A percentile compares a stretch with the other conserved stretches of the same genome.
Conservation (phyloP, 805 yeast genomes). For the Hemisphaericaspora nanyangensis region DNA sequence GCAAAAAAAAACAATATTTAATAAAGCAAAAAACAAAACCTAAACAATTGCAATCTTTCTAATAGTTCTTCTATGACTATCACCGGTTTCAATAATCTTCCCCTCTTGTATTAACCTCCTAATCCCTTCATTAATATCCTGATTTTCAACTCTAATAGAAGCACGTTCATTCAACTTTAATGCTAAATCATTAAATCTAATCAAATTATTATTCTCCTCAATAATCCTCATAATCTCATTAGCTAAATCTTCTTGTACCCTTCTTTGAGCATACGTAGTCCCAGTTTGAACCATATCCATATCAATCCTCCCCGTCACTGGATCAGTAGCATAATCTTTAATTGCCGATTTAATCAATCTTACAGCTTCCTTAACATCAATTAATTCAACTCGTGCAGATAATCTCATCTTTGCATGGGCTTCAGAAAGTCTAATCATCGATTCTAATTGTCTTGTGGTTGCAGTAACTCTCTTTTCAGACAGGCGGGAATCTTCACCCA, state of each 20-base stretch:
- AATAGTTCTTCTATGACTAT: slow-evolving; percentile 64
- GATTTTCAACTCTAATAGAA: slow-evolving; percentile 61
- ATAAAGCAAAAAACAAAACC: no score
- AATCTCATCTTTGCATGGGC: slow-evolving; percentile 98
- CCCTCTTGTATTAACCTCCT: slow-evolving; percentile 70
- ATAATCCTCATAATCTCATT: slow-evolving; percentile 56
- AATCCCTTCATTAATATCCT: slow-evolving; percentile 65
- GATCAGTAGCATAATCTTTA: slow-evolving; percentile 97
- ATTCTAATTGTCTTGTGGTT: slow-evolving; percentile 93
- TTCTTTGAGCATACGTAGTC: slow-evolving; percentile 81
- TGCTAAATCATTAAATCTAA: slow-evolving; percentile 57
- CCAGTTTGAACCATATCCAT: slow-evolving; percentile 98
- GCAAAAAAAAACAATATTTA: slow-evolving; percentile 10
- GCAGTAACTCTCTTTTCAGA: slow-evolving; percentile 94
- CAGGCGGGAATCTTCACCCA: slow-evolving; percentile 87
- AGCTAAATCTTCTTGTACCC: slow-evolving; percentile 66
- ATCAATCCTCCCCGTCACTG: slow-evolving; percentile 92
- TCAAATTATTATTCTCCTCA: slow-evolving; percentile 44
- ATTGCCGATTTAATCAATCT: slow-evolving; percentile 90
- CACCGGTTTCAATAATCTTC: slow-evolving; percentile 64
- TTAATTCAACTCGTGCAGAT: slow-evolving; percentile 61
- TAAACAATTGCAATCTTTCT: slow-evolving; percentile 18
- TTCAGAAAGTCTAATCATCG: slow-evolving; percentile 90
- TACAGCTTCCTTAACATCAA: slow-evolving; percentile 91
- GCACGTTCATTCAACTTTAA: slow-evolving; percentile 63